Conservation (phyloP, 108 stramenopile genomes). For the Cyclostephanos tholiformis region DNA sequence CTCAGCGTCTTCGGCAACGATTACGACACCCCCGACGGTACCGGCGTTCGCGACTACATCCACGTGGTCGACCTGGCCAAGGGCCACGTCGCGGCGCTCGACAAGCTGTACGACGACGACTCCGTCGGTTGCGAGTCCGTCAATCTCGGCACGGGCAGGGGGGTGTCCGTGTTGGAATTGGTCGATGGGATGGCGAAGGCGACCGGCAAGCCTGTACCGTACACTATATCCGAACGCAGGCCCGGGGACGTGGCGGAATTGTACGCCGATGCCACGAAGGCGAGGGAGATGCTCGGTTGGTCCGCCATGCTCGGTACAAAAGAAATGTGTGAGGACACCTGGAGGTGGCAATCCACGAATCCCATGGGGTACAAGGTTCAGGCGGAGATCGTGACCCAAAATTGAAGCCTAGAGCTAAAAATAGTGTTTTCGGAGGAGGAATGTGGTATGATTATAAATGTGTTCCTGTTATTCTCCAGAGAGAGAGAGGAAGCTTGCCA, state of each 20-base stretch:
- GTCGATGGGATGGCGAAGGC: constrained; percentile 93
- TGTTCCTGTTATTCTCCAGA: too few relatives aligned
- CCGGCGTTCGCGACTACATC: constrained; percentile 99
- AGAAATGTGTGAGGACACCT: constrained; percentile 96
- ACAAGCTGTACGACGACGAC: constrained; percentile 73
- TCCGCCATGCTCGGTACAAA: constrained; percentile 83
- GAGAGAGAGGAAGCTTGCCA: too few relatives aligned
- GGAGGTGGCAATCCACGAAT: constrained; percentile 97
- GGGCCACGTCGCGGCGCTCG: constrained; percentile 94
- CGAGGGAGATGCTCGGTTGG: constrained; percentile 88
- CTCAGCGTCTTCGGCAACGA: constrained; percentile 96
- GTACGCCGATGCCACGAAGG: constrained; percentile 91
- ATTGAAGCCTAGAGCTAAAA: not conserved
- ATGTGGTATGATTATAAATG: too few relatives aligned
- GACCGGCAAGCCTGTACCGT: constrained; percentile 86
- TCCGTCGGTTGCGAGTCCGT: constrained; percentile 82
- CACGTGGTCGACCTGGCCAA: constrained; percentile 98
- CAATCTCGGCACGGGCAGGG: constrained; percentile 97
- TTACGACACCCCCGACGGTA: constrained; percentile 98
- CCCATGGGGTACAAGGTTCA: constrained; percentile 89
- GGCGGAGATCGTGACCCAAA: constrained; percentile 32
- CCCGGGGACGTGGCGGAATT: constrained; percentile 94
- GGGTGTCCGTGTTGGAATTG: constrained; percentile 93
- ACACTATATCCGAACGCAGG: constrained; percentile 85
- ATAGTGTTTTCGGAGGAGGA: too few relatives aligned